A percentile compares a stretch with the other conserved stretches of the same genome.
Evolutionary conservation across 192 early-diverging fungal species (phyloP).

Genomic region (Mycoemilia scoparia): DNA sequence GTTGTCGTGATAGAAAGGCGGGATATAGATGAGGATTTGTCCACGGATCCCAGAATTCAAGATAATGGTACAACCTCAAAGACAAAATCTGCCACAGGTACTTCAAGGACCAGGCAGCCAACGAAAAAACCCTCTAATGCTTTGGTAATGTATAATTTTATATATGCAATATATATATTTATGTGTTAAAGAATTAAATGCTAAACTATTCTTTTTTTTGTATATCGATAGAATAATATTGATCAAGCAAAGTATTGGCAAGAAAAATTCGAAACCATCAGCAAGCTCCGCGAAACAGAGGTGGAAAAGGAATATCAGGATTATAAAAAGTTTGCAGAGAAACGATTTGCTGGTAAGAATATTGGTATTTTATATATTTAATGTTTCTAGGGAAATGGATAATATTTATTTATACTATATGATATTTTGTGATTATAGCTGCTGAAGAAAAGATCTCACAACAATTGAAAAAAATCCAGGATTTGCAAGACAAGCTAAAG

Average conservation of each 20-base stretch:
- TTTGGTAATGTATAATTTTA: no score
- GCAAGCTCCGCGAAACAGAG: slow-evolving; percentile 13
- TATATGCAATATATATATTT: no score
- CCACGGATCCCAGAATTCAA: no score
- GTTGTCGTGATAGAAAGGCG: no score
- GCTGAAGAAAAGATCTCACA: slow-evolving; percentile 1
- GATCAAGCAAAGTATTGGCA: slow-evolving; percentile 14
- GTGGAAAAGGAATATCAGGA: slow-evolving; percentile 17
- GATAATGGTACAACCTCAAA: no score
- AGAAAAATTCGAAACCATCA: slow-evolving; percentile 24
- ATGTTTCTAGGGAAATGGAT: slow-evolving; percentile 13
- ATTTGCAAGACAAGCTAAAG: slow-evolving; percentile 1
- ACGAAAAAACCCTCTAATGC: no score
- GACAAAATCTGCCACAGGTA: no score
- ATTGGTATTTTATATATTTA: slow-evolving; percentile 14
- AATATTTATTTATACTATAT: slow-evolving; percentile 6
- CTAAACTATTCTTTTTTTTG: no score
- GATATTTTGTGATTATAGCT: slow-evolving; percentile 1
- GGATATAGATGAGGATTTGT: no score
- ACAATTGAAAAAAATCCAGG: not conserved
- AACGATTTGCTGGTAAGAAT: slow-evolving; percentile 20
- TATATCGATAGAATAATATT: no score
- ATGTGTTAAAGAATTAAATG: no score
- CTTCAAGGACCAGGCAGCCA: no score
- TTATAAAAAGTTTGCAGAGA: slow-evolving; percentile 9